Conservation (phyloP, 148 eudicot genomes). For the Vaccinium vitisidaea region DNA sequence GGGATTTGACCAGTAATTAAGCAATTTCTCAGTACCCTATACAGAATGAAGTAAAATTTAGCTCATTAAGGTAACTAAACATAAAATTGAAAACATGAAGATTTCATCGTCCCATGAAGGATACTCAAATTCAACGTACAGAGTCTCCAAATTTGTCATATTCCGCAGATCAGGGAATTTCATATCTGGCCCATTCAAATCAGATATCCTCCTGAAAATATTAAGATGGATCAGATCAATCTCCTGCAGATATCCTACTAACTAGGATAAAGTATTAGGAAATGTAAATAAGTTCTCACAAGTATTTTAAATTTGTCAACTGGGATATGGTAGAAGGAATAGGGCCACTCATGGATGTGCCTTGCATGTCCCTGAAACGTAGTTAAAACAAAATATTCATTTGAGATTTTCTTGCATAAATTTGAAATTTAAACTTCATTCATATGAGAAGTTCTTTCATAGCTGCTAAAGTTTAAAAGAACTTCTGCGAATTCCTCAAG, state of each 20-base stretch:
- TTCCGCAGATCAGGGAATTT: constrained; percentile 51
- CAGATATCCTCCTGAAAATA: constrained; percentile 71
- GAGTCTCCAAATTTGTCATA: constrained; percentile 24
- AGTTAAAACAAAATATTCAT: not conserved
- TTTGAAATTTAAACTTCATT: not conserved
- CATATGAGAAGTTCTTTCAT: not conserved
- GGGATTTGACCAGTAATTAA: constrained; percentile 61
- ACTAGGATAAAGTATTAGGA: not conserved
- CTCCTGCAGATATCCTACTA: not conserved
- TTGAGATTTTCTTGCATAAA: not conserved
- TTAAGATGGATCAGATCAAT: constrained; percentile 19
- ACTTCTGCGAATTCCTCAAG: not conserved
- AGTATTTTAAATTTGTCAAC: constrained; percentile 41
- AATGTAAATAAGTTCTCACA: constrained; percentile 46
- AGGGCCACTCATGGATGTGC: constrained; percentile 80
- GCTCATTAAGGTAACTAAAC: not conserved
- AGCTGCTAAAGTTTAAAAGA: not conserved
- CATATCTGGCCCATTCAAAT: constrained; percentile 40
- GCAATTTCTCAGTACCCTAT: constrained; percentile 81
- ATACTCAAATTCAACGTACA: constrained; percentile 46
- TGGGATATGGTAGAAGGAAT: constrained; percentile 57
- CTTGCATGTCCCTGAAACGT: constrained; percentile 66
- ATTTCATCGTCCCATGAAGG: not conserved
- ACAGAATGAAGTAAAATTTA: constrained; percentile 20
- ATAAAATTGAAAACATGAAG: not conserved